Percentiles rank a stretch among this genome's conserved stretches.
Conservation (phyloP, 371 early-diverging fungal species). For the Cokeromyces recurvatus region DNA sequence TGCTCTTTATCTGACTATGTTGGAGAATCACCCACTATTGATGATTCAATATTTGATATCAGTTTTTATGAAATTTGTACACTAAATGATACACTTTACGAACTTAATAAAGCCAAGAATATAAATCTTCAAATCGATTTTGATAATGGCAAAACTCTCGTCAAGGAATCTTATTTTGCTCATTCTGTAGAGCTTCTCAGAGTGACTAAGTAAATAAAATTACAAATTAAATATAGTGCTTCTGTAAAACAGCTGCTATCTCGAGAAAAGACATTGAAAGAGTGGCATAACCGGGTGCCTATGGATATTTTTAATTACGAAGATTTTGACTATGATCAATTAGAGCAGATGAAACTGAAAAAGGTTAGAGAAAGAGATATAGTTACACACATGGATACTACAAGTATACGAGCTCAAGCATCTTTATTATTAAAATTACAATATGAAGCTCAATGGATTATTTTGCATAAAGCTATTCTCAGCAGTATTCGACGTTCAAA, state of each 20-base stretch:
- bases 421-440: conserved; percentile 22
- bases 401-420: conserved; percentile 17
- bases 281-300: conserved; percentile 13
- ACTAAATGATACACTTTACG: conserved; percentile 12
- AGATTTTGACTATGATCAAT: conserved; percentile 1
- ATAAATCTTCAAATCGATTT: conserved; percentile 1
- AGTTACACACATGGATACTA: conserved; percentile 5
- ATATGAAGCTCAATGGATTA: conserved; percentile 28
- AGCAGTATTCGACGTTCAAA: conserved; percentile 4
- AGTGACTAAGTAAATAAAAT: conserved; percentile 6
- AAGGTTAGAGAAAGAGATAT: conserved; percentile 1
- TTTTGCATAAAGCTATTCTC: conserved; percentile 26
- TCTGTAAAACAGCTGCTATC: conserved; percentile 13
- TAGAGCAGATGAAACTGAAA: background rate
- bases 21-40: conserved; percentile 12
- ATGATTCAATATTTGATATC: conserved; percentile 22
- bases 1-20: conserved; percentile 13
- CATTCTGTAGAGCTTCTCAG: conserved; percentile 27
- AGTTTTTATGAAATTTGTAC: conserved; percentile 24
- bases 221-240: conserved; percentile 2
- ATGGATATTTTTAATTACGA: background rate
- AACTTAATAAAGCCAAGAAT: background rate
- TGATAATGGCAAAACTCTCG: conserved; percentile 30
- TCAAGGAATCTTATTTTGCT: conserved; percentile 38
- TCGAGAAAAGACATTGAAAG: conserved; percentile 9